Evolutionary conservation across 805 yeast genomes (phyloP), one percentile per base, ranked within the genome.

Genomic region (Candida vaughaniae): DNA sequence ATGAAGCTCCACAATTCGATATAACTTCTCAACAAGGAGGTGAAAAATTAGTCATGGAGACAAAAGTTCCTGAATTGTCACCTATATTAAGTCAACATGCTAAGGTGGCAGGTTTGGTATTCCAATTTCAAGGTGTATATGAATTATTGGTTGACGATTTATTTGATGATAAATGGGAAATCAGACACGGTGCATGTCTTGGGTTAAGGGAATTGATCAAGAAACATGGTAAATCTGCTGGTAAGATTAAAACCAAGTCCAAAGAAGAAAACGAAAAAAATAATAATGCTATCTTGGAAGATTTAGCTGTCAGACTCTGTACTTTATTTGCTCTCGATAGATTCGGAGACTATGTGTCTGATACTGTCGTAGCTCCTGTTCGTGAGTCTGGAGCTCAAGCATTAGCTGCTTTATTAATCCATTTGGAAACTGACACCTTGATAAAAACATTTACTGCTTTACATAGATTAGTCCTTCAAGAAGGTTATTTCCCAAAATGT

Each of bases 301-400:
- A 93, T 60, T 69, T 91, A 39, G 83, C 95, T 3, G 87, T 93
- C 14, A 73, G 97, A 43, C 56, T 93, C 31, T 72, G 95, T 52
- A 84, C 95, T 5, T 68, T 93, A 9, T 87, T 93, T 60, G 91
- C 97, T 3, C 67, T 93, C 36, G 99, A 93, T 62, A 66, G 98
- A 49, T 93, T 93, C 62, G 98, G 97, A 31, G 99, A 93, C 65
- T 93, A 86, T 59, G 95, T 93, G 22, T 83, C 95, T 29, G 99
- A 93, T 55, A 95, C 95, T 5, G 99, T 93, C 10, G 95, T 93
- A 25, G 98, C 98, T 0, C 99, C 99, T 1, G 98, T 93, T 4
- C 70, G 99, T 54, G 99, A 95, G 62, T 88, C 96, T 23, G 88
- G 91, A 19, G 97, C 96, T 0, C 99, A 93, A 61, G 80, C 96